phyloP scores from a whole-genome alignment of 1,139 yeast genomes.

The Saccharomyces hybrid region DNA sequence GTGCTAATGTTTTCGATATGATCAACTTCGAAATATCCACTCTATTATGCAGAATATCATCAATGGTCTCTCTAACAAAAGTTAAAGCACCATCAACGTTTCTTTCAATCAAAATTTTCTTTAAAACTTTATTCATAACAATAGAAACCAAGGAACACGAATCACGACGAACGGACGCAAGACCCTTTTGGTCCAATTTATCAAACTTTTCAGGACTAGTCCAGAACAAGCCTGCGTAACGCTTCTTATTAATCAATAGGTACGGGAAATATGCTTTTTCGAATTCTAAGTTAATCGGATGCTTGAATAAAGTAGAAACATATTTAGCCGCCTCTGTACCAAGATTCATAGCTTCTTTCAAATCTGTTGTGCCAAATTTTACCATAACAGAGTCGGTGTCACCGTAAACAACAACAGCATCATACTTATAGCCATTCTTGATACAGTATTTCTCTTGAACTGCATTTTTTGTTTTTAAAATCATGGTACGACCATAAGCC shows the following conservation, averaged over 20 bases:
- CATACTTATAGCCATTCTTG: too few relatives aligned
- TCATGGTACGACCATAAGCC: too few relatives aligned
- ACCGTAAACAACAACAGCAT: too few relatives aligned
- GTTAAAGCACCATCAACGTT: constrained; percentile 83
- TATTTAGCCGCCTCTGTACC: constrained; percentile 79
- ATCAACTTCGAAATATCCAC: constrained; percentile 91
- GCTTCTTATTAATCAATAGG: constrained; percentile 83
- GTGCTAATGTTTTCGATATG: constrained; percentile 86
- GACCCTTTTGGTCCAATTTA: constrained; percentile 97
- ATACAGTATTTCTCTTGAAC: too few relatives aligned
- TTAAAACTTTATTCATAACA: constrained; percentile 87
- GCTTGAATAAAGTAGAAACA: constrained; percentile 69
- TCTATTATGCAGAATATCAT: constrained; percentile 82
- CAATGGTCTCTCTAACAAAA: constrained; percentile 80
- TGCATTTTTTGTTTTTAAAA: too few relatives aligned
- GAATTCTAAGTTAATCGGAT: constrained; percentile 91
- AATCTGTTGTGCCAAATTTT: too few relatives aligned
- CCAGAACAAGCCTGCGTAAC: constrained; percentile 98
- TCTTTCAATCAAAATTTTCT: constrained; percentile 77
- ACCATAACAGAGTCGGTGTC: too few relatives aligned
- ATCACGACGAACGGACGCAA: constrained; percentile 96
- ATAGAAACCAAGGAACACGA: constrained; percentile 91
- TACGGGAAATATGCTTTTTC: constrained; percentile 97
- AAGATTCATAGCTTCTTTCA: too few relatives aligned
- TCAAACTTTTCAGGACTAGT: constrained; percentile 83